Evolutionary conservation across 306 rosid genomes (phyloP).

Genomic region (Pyrus betulifolia): DNA sequence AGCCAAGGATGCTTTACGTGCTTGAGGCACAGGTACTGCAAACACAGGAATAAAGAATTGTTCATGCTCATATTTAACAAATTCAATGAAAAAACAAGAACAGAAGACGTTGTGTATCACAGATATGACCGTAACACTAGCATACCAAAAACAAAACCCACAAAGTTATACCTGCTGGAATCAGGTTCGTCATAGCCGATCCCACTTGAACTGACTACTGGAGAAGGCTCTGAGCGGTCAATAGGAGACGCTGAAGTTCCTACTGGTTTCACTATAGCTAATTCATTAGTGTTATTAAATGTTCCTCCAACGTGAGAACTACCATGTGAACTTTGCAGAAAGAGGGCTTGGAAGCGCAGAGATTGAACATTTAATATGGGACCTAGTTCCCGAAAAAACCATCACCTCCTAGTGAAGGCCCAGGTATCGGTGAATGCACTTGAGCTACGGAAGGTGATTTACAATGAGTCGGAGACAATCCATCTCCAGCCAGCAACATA

Average conservation of each 20-base stretch:
- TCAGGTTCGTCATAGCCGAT: conserved; percentile 30
- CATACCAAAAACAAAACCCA: not conserved
- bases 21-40: conserved; percentile 74
- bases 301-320: conserved; percentile 33
- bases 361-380: conserved; percentile 24
- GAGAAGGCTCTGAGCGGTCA: conserved; percentile 39
- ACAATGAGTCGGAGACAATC: conserved; percentile 27
- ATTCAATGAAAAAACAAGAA: not conserved
- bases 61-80: not conserved
- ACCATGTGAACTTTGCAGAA: conserved; percentile 26
- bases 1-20: conserved; percentile 88
- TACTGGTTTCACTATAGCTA: conserved; percentile 27
- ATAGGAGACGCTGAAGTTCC: conserved; percentile 32
- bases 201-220: conserved; percentile 27
- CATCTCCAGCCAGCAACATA: conserved; percentile 78
- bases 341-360: conserved; percentile 35
- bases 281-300: conserved; percentile 34
- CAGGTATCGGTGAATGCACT: conserved; percentile 29
- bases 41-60: not conserved
- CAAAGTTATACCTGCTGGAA: conserved; percentile 49
- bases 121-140: not conserved
- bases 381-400: conserved; percentile 33
- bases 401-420: conserved; percentile 33
- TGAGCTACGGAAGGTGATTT: conserved; percentile 29
- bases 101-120: not conserved